Evolutionary conservation across 305 asterid genomes (phyloP), one percentile per base, ranked within the genome.

Genomic region (Solanum hybrid): DNA sequence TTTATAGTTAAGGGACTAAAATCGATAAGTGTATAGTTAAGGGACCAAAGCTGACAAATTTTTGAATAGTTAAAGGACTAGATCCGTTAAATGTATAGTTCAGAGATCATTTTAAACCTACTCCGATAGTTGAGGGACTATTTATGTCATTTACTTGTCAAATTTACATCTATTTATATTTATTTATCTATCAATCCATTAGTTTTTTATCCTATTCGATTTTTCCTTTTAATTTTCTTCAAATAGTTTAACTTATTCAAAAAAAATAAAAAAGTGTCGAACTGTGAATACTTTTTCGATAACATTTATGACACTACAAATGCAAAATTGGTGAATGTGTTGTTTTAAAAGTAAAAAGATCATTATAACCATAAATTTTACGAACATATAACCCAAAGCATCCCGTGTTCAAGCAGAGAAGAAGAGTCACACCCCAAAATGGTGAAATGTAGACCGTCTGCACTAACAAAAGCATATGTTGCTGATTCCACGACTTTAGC

Each of bases 371-470:
- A 67, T 4, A 24, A 67, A 67, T 24, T 67, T n/a, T 67, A 67
- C 0, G 16, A 67, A n/a, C 16, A 24, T 67, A n/a, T 20, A 67
- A 0, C 14, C 0, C 14, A 3, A 67, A 67, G 71, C 26, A 20
- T 61, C 11, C 11, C 26, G 5, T 20, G 71, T 61, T 1, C 69
- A 57, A 57, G 4, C 0, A 0, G 3, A 3, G 71, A 24, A 67
- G 0, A 67, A n/a, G 7, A 67, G 29, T 10, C 31, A 10, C 16
- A 67, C 13, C 5, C 26, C 2, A 61, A 8, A 61, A 10, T 0
- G 75, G 29, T 67, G 75, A n/a, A 67, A 67, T 67, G 31, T n/a
- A n/a, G 5, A n/a, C 13, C 12, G 0, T 67, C 16, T n/a, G 28
- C 7, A 2, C 31, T n/a, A 67, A 67, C 16, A 11, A 9, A 67